phyloP scores from a whole-genome alignment of 2,329 filamentous ascomycete genomes.

The Trichoderma sp. region DNA sequence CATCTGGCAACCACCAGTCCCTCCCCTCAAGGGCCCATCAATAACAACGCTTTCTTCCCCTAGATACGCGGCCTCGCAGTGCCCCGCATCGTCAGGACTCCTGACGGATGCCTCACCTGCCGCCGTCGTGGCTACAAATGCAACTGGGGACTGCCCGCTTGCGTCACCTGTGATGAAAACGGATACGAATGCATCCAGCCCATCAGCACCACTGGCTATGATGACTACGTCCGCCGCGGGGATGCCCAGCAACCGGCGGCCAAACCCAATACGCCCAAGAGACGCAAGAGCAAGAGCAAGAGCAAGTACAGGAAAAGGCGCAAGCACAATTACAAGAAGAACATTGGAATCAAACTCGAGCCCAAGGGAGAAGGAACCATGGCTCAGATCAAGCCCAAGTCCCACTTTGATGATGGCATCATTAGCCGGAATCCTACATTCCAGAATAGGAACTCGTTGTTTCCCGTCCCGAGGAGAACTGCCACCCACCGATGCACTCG shows the following conservation, averaged over 20 bases:
- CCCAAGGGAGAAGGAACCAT: neutral
- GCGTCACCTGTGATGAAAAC: conserved; percentile 55
- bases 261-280: neutral
- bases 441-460: neutral
- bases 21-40: neutral
- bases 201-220: neutral
- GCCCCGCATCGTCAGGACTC: conserved; percentile 40
- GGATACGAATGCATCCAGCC: conserved; percentile 53
- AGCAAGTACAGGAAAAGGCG: too few species aligned
- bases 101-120: conserved; percentile 51
- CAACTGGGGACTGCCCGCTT: conserved; percentile 54
- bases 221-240: neutral
- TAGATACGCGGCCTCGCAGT: neutral
- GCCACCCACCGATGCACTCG: neutral
- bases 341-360: neutral
- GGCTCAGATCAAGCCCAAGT: neutral
- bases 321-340: neutral
- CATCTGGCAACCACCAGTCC: neutral
- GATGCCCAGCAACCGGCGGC: neutral
- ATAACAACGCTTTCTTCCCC: neutral
- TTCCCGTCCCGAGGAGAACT: neutral
- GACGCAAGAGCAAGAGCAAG: neutral
- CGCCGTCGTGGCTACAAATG: conserved; percentile 57
- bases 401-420: neutral
- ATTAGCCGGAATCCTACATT: neutral